phyloP scores from a whole-genome alignment of 2,329 filamentous ascomycete genomes.

The Fusarium succisae region DNA sequence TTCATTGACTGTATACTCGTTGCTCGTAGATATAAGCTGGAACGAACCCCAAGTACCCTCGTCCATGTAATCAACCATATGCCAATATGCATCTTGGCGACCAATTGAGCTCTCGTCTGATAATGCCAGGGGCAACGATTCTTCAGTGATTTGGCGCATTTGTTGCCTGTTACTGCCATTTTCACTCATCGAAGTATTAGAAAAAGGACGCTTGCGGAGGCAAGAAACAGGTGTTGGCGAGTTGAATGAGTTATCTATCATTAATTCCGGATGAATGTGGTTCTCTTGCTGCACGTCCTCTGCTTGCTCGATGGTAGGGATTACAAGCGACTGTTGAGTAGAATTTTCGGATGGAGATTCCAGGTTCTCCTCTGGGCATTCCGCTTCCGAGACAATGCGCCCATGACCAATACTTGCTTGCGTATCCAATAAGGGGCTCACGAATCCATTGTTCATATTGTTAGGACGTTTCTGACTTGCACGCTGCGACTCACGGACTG shows the following conservation, averaged over 20 bases:
- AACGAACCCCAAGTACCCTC: constrained; percentile 46
- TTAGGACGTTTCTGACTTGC: background rate
- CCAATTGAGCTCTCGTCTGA: constrained; percentile 34
- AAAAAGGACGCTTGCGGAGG: constrained; percentile 34
- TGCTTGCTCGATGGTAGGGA: background rate
- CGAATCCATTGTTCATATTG: background rate
- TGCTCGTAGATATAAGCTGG: constrained; percentile 48
- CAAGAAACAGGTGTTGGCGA: background rate
- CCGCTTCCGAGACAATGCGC: background rate
- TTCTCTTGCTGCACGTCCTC: background rate
- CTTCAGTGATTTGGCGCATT: constrained; percentile 11
- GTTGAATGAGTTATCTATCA: background rate
- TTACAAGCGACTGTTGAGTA: background rate
- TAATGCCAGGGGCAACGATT: constrained; percentile 24
- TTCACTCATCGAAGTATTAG: constrained; percentile 5
- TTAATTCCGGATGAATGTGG: background rate
- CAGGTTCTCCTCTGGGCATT: background rate
- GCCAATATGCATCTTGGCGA: constrained; percentile 47
- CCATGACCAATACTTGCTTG: background rate
- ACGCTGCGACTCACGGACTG: background rate
- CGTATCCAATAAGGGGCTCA: constrained; percentile 12
- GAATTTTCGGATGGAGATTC: background rate
- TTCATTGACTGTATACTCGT: constrained; percentile 46
- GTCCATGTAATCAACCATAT: constrained; percentile 44
- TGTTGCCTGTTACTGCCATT: background rate